phyloP scores from a whole-genome alignment of 352 stramenopile species.

The Phytophthora aleatoria region DNA sequence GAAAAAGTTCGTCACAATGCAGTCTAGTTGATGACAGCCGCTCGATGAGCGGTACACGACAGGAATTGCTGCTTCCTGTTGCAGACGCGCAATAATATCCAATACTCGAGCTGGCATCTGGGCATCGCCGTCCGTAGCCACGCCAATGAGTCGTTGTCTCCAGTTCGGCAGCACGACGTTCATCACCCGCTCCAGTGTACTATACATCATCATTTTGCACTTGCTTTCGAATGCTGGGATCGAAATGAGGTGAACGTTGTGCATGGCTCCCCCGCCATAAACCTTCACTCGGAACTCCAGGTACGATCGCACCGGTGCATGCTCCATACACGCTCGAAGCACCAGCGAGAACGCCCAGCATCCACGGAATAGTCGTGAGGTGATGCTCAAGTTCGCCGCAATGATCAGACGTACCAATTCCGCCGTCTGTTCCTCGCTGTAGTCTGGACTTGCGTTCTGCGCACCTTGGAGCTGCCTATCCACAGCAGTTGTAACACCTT shows the following conservation, averaged over 20 bases:
- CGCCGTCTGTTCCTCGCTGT: conserved; percentile 36
- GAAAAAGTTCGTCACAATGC: conserved; percentile 51
- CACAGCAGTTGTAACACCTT: background rate
- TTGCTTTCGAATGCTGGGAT: conserved; percentile 46
- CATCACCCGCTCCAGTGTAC: conserved; percentile 39
- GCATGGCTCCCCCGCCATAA: conserved; percentile 32
- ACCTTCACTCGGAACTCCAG: conserved; percentile 55
- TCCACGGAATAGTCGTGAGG: conserved; percentile 37
- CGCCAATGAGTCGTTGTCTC: conserved; percentile 40
- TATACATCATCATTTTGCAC: conserved; percentile 37
- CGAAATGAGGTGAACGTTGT: conserved; percentile 49
- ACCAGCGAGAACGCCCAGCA: conserved; percentile 61
- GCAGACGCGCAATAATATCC: conserved; percentile 37
- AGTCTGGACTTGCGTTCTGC: conserved; percentile 20
- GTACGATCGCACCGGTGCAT: conserved; percentile 39
- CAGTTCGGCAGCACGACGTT: conserved; percentile 44
- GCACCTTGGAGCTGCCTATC: conserved; percentile 8
- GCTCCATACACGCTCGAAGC: conserved; percentile 35
- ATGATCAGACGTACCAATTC: conserved; percentile 53
- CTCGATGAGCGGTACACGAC: conserved; percentile 41
- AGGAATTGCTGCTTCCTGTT: conserved; percentile 27
- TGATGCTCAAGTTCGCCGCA: conserved; percentile 41
- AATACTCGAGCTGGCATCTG: conserved; percentile 34
- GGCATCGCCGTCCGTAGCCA: conserved; percentile 42
- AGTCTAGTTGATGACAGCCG: conserved; percentile 39